A percentile compares a stretch with the other conserved stretches of the same genome.
Evolutionary conservation across 2,329 filamentous ascomycete species (phyloP).

Genomic region (Domatiomyces catenatus): DNA sequence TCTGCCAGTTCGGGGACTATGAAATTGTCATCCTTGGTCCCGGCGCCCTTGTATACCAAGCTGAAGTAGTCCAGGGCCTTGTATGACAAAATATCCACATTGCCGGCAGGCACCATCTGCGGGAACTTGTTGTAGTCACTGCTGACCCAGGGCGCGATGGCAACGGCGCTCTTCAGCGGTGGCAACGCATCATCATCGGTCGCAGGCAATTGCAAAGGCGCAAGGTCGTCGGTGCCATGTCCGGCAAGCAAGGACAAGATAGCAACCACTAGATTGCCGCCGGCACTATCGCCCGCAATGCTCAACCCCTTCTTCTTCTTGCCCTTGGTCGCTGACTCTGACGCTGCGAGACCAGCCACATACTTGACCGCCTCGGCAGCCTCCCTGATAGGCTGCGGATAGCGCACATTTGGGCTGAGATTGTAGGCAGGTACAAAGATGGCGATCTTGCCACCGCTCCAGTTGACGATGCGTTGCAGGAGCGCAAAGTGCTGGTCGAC

Average conservation of each 20-base stretch:
- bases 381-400: conserved; percentile 30
- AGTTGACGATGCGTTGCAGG: conserved; percentile 7
- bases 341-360: conserved; percentile 20
- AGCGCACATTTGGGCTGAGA: conserved; percentile 31
- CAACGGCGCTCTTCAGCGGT: conserved; percentile 32
- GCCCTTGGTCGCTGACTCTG: conserved; percentile 20
- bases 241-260: conserved; percentile 26
- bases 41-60: conserved; percentile 5
- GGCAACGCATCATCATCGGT: conserved; percentile 14
- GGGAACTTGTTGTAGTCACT: conserved; percentile 25
- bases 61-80: conserved; percentile 5
- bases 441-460: conserved; percentile 30
- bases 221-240: conserved; percentile 1
- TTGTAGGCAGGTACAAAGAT: conserved; percentile 42
- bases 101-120: conserved; percentile 2
- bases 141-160: conserved; percentile 44
- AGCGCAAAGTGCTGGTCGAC: conserved; percentile 4
- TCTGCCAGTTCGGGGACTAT: conserved; percentile 4
- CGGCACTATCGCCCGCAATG: conserved; percentile 29
- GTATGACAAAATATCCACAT: conserved; percentile 4
- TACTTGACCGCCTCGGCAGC: conserved; percentile 26
- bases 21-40: conserved; percentile 4
- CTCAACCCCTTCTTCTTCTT: conserved; percentile 18
- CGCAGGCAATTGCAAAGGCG: background rate
- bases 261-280: conserved; percentile 24